A percentile compares a stretch with the other conserved stretches of the same genome.
phyloP scores from a whole-genome alignment of 495 filamentous ascomycete genomes.

The Aspergillus baeticus region DNA sequence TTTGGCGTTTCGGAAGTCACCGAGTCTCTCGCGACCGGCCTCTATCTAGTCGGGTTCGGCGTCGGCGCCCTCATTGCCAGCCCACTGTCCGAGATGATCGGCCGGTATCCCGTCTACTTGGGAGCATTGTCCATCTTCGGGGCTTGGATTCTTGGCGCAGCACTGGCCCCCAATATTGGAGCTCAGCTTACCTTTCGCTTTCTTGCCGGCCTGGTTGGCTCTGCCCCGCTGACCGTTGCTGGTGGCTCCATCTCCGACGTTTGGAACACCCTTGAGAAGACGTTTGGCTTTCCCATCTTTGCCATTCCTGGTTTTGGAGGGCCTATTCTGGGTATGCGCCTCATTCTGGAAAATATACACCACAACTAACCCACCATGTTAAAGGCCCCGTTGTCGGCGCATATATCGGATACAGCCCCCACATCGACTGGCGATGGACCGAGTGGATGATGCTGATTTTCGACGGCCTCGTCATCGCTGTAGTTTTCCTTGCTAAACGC shows the following conservation, averaged over 20 bases:
- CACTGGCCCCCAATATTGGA: constrained; percentile 50
- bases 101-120: constrained; percentile 59
- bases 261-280: constrained; percentile 48
- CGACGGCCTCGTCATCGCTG: constrained; percentile 38
- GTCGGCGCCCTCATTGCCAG: constrained; percentile 49
- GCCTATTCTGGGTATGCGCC: constrained; percentile 28
- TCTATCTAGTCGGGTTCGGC: constrained; percentile 65
- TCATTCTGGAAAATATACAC: too few species aligned
- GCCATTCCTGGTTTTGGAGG: constrained; percentile 47
- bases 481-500: constrained; percentile 46
- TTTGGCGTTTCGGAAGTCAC: constrained; percentile 2
- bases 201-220: constrained; percentile 50
- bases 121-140: constrained; percentile 47
- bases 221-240: constrained; percentile 49
- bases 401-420: constrained; percentile 38
- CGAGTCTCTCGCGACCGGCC: constrained; percentile 24
- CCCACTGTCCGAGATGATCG: constrained; percentile 58
- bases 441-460: constrained; percentile 51
- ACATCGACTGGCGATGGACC: constrained; percentile 50
- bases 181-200: constrained; percentile 51
- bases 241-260: constrained; percentile 53
- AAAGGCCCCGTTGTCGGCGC: constrained; percentile 42
- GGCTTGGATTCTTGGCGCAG: constrained; percentile 52
- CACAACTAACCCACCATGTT: too few species aligned
- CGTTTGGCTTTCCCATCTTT: constrained; percentile 48